Conservation (phyloP, 371 early-diverging fungal species). For the Mucor saturninus region DNA sequence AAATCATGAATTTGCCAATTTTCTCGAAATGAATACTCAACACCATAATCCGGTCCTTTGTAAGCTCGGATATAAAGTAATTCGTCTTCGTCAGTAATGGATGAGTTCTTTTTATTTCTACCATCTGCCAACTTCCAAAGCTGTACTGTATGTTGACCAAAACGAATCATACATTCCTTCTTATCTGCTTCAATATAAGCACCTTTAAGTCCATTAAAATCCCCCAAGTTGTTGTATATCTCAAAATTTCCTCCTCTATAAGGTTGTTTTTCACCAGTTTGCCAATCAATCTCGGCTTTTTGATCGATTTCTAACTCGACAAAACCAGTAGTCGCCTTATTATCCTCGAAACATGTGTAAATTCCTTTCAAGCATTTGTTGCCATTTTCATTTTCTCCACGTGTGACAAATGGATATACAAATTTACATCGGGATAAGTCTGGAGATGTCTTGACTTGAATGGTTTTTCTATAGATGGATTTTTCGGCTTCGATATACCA, state of each 20-base stretch:
- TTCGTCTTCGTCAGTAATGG: neutral
- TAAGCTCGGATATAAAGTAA: conserved; percentile 14
- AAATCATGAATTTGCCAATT: neutral
- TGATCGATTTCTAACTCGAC: too few relatives aligned
- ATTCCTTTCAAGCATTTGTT: too few relatives aligned
- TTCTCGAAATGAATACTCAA: neutral
- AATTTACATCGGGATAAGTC: too few relatives aligned
- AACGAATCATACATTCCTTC: conserved; percentile 6
- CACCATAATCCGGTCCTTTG: conserved; percentile 5
- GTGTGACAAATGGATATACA: too few relatives aligned
- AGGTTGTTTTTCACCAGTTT: too few relatives aligned
- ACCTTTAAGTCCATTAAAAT: neutral
- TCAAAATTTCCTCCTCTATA: neutral
- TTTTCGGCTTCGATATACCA: conserved; percentile 8
- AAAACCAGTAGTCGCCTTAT: too few relatives aligned
- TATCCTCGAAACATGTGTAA: too few relatives aligned
- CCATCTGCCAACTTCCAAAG: neutral
- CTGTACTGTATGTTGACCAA: conserved; percentile 7
- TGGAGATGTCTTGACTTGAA: too few relatives aligned
- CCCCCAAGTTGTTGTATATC: neutral
- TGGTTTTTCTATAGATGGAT: too few relatives aligned
- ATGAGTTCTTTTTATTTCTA: too few relatives aligned
- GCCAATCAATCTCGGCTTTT: too few relatives aligned
- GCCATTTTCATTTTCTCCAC: too few relatives aligned
- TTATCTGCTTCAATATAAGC: neutral